Percentiles rank a stretch among this genome's conserved stretches.
Conservation (phyloP, 495 filamentous ascomycete genomes). For the Penicillium bialowiezense region DNA sequence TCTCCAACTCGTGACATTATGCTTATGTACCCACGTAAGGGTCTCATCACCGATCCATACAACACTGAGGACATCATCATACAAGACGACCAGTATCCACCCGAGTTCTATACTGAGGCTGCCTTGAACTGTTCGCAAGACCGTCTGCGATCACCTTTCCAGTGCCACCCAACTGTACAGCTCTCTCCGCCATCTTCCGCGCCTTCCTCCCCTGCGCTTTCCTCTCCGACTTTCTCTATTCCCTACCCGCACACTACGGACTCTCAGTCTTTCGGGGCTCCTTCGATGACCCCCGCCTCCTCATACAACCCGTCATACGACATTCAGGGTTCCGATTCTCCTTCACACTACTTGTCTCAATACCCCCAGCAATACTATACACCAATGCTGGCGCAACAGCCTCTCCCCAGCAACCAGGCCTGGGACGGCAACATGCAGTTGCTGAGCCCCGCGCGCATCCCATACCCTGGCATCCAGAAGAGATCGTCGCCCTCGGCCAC, state of each 20-base stretch:
- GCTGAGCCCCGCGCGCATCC: constrained; percentile 36
- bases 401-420: constrained; percentile 35
- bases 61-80: constrained; percentile 38
- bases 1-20: constrained; percentile 40
- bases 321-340: constrained; percentile 33
- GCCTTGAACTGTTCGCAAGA: constrained; percentile 27
- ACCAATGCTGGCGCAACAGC: constrained; percentile 45
- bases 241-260: constrained; percentile 34
- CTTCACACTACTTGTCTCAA: constrained; percentile 31
- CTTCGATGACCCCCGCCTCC: constrained; percentile 46
- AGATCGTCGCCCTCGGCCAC: constrained; percentile 31
- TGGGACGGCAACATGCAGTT: constrained; percentile 44
- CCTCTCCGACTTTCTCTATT: constrained; percentile 41
- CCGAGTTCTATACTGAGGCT: constrained; percentile 31
- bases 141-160: constrained; percentile 38
- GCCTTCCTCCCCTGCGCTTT: constrained; percentile 40
- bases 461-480: constrained; percentile 36
- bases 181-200: constrained; percentile 43
- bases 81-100: constrained; percentile 46
- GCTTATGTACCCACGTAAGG: constrained; percentile 51
- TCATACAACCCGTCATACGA: constrained; percentile 45
- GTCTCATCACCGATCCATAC: constrained; percentile 45
- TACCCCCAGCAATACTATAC: constrained; percentile 33
- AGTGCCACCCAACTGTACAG: constrained; percentile 32
- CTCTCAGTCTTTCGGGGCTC: constrained; percentile 39